Evolutionary conservation across 2,329 filamentous ascomycete species (phyloP).

Genomic region (Hypoxylon sp.): DNA sequence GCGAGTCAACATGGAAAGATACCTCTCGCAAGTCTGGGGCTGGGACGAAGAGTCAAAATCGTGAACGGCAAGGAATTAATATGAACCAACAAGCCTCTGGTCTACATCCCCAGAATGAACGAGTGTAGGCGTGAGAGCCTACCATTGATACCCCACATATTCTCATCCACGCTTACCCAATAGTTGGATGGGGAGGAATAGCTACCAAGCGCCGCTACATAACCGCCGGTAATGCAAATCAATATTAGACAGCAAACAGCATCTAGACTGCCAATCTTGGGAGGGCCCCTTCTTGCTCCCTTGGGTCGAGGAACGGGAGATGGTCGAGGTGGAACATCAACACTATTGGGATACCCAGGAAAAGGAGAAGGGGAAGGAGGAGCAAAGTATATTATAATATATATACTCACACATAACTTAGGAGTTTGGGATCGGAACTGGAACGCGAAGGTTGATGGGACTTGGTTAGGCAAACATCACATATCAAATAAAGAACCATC

Average conservation of each 20-base stretch:
- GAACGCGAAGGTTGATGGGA: conserved; percentile 10
- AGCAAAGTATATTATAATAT: conserved; percentile 23
- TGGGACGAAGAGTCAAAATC: conserved; percentile 77
- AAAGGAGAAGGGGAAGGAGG: conserved; percentile 8
- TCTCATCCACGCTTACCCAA: conserved; percentile 8
- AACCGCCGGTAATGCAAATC: conserved; percentile 21
- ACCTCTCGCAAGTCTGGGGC: conserved; percentile 95
- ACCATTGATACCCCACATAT: conserved; percentile 1
- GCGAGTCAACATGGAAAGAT: conserved; percentile 97
- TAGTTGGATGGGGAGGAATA: conserved; percentile 4
- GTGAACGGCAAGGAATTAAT: conserved; percentile 31
- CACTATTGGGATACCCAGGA: conserved; percentile 35
- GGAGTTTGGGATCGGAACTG: conserved; percentile 30
- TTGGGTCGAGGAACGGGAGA: conserved; percentile 5
- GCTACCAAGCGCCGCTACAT: conserved; percentile 17
- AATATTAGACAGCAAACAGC: conserved; percentile 21
- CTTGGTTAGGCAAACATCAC: conserved; percentile 27
- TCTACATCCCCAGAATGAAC: conserved; percentile 1
- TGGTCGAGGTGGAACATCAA: conserved; percentile 12
- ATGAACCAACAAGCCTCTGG: conserved; percentile 6
- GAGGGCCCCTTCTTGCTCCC: neutral
- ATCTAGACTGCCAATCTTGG: conserved; percentile 27
- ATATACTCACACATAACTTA: conserved; percentile 26
- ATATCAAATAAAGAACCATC: conserved; percentile 31
- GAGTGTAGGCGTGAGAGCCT: conserved; percentile 11